Evolutionary conservation across 1,284 basidiomycete species (phyloP).

Genomic region (Chondrostereum purpureum): DNA sequence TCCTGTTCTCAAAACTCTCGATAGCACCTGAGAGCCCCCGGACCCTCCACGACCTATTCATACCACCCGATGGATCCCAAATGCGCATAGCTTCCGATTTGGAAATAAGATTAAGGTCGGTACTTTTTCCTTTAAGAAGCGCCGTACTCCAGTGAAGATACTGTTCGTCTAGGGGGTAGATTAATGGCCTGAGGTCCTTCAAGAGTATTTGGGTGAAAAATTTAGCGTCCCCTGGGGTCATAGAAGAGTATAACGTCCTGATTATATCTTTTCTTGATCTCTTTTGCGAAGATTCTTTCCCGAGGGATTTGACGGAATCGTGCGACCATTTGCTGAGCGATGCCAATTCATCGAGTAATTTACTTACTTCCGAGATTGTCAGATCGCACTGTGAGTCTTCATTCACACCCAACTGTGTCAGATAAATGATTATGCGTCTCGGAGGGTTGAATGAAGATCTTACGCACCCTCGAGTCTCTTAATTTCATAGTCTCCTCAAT

Average conservation of each 20-base stretch:
- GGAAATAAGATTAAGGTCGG: slow-evolving; percentile 48
- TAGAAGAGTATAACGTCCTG: slow-evolving; percentile 41
- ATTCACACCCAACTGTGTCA: too few relatives aligned
- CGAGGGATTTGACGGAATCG: slow-evolving; percentile 24
- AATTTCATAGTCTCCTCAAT: not conserved
- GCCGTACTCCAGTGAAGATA: slow-evolving; percentile 39
- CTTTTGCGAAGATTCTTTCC: slow-evolving; percentile 19
- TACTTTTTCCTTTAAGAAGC: slow-evolving; percentile 49
- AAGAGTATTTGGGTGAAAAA: slow-evolving; percentile 79
- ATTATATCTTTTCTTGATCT: slow-evolving; percentile 32
- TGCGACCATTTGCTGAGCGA: slow-evolving; percentile 58
- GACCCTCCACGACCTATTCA: slow-evolving; percentile 51
- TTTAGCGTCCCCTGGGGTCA: slow-evolving; percentile 55
- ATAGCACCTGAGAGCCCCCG: slow-evolving; percentile 56
- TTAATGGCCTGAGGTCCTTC: slow-evolving; percentile 72
- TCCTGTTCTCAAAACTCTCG: slow-evolving; percentile 37
- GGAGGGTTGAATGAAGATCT: slow-evolving; percentile 7
- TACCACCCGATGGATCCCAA: slow-evolving; percentile 58
- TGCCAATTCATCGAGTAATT: slow-evolving; percentile 68
- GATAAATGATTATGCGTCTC: too few relatives aligned
- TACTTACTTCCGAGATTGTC: slow-evolving; percentile 48
- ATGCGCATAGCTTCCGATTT: slow-evolving; percentile 59
- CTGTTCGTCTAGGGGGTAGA: slow-evolving; percentile 54
- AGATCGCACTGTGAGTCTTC: slow-evolving; percentile 29
- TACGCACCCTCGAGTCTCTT: too few relatives aligned